Conservation (phyloP, 1,284 basidiomycete genomes). For the Ceratobasidium sp. region DNA sequence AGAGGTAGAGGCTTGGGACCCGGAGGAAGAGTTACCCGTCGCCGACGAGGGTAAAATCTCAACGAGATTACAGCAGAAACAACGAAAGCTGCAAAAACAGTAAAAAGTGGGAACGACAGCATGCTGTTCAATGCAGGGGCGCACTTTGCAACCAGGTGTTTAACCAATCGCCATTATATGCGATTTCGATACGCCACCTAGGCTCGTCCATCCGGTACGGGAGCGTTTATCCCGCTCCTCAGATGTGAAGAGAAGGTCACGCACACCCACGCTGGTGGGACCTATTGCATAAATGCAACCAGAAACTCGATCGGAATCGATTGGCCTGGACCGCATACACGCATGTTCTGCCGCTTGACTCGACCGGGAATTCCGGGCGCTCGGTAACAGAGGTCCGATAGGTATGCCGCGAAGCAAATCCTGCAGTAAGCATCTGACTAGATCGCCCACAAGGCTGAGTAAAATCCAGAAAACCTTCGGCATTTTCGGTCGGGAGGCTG, state of each 20-base stretch:
- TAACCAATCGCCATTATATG: not conserved
- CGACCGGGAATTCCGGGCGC: too few relatives aligned
- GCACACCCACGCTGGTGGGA: not conserved
- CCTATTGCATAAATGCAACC: not conserved
- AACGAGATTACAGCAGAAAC: not conserved
- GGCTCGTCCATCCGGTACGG: not conserved
- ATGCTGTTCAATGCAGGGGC: not conserved
- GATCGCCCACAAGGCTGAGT: not conserved
- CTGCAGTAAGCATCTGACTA: not conserved
- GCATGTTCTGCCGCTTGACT: not conserved
- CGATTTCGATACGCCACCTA: not conserved
- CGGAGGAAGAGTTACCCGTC: constrained; percentile 2
- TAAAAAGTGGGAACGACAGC: not conserved
- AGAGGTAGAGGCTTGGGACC: constrained; percentile 23
- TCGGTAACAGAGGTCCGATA: too few relatives aligned
- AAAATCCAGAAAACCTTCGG: constrained; percentile 7
- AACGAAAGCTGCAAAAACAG: not conserved
- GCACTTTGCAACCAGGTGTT: not conserved
- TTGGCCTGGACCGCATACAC: constrained; percentile 16
- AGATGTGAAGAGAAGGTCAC: not conserved
- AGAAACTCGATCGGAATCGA: not conserved
- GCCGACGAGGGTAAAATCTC: not conserved
- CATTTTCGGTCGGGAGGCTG: not conserved
- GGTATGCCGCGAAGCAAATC: not conserved
- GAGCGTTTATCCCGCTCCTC: constrained; percentile 5